phyloP scores from a whole-genome alignment of 495 filamentous ascomycete species.

The Penicillium longicatenatum region DNA sequence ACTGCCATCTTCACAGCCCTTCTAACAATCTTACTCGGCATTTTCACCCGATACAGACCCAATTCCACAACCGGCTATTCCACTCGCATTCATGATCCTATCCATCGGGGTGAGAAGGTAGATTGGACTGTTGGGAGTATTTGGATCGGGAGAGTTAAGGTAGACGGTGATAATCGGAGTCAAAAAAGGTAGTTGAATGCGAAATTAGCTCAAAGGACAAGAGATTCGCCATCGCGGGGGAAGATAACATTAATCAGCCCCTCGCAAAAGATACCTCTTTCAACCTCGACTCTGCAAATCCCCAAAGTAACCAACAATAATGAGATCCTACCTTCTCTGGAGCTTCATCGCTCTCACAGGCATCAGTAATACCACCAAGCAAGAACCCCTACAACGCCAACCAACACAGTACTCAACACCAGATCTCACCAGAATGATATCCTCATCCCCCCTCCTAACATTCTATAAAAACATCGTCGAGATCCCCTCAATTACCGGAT shows the following conservation, averaged over 20 bases:
- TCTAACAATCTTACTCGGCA: constrained; percentile 33
- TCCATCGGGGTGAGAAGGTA: constrained; percentile 17
- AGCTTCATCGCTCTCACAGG: neutral
- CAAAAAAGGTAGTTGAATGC: neutral
- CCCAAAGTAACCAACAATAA: neutral
- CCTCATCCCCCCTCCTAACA: neutral
- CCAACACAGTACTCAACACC: neutral
- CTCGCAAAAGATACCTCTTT: no score
- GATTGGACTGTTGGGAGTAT: neutral
- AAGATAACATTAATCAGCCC: constrained; percentile 1
- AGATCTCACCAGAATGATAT: neutral
- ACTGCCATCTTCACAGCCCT: constrained; percentile 33
- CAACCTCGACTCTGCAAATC: neutral
- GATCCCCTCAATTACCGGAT: constrained; percentile 1
- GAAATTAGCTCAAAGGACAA: neutral
- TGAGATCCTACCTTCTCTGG: neutral
- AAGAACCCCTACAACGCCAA: neutral
- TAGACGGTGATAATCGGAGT: neutral
- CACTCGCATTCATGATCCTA: constrained; percentile 40
- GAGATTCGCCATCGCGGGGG: constrained; percentile 7
- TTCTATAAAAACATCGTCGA: constrained; percentile 2
- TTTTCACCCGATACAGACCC: constrained; percentile 43
- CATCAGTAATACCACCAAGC: neutral
- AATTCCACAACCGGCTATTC: constrained; percentile 40
- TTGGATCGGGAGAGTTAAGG: neutral